Conservation (phyloP, 768 basidiomycete genomes). For the Cystobasidium ongulense region DNA sequence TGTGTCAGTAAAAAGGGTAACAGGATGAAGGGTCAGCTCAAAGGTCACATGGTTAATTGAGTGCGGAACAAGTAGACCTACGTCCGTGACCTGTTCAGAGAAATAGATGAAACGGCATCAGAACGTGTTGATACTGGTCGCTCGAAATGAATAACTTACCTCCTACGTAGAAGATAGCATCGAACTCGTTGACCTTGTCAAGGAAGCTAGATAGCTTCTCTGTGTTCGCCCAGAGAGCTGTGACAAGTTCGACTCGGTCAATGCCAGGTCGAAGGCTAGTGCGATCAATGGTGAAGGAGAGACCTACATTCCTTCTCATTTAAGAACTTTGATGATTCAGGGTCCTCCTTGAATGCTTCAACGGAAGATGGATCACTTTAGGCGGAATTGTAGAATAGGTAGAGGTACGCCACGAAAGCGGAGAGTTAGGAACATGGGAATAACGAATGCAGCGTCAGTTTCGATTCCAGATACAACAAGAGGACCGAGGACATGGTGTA, state of each 20-base stretch:
- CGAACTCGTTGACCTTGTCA: constrained; percentile 53
- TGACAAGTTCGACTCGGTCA: not conserved
- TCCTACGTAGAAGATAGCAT: constrained; percentile 69
- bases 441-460: no score
- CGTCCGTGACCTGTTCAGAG: not conserved
- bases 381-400: no score
- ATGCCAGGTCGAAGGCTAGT: not conserved
- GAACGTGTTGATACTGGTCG: no score
- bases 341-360: constrained; percentile 45
- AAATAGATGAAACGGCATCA: not conserved
- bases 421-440: no score
- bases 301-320: constrained; percentile 48
- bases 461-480: no score
- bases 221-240: constrained; percentile 52
- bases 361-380: constrained; percentile 53
- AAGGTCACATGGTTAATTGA: not conserved
- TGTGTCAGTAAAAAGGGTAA: not conserved
- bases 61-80: not conserved
- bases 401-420: no score
- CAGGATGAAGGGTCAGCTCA: not conserved
- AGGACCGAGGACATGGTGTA: not conserved
- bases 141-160: no score
- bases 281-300: not conserved
- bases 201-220: constrained; percentile 57
- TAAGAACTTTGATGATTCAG: constrained; percentile 54